Evolutionary conservation across 345 rosid genomes (phyloP), one percentile per base, ranked within the genome.

Genomic region (Citrus hindsii): DNA sequence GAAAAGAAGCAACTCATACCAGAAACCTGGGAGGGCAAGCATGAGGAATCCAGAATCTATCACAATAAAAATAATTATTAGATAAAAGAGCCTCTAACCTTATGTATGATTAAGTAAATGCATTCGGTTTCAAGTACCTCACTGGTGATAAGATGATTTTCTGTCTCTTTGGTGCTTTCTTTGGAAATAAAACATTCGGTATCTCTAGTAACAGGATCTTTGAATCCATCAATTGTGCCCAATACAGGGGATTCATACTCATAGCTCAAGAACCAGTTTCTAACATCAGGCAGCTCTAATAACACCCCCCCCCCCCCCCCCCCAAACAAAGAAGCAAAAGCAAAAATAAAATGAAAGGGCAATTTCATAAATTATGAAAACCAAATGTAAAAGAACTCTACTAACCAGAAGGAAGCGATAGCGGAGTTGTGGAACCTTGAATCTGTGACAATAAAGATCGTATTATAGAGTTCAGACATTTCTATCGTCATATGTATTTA

Each of bases 251-350:
- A 85, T 68, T 90, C 94, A 64, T 89, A 88, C 46, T 82, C 77
- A 67, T 89, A 91, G 82, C 94, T 89, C 16, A 90, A 35, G 83
- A 89, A 91, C 94, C 92, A 90, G 76, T 89, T 87, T 76, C 81
- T 76, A 53, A 90, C 66, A 66, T 90, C 91, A 28, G 93, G 92
- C 48, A 91, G 90, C 75, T 93, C 94, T 87, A 82, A 76, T 59
- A 73, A 42, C 5, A 53, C 66, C 55, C 56, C 21, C 40, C 55
- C 55, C 56, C 21, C 40, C 55, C 53, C 66, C 46, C 56, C 21
- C 40, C 55, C 53, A 28, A 32, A 62, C 48, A 48, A 16, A 65
- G 64, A 56, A 32, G 7, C 33, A 13, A 12, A 8, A 1, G 70
- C 7, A 33, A 46, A 38, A n/a, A 14, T 8, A n/a, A 53, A 9